Conservation (phyloP, 768 basidiomycete species). For the Steccherinum ochraceum region DNA sequence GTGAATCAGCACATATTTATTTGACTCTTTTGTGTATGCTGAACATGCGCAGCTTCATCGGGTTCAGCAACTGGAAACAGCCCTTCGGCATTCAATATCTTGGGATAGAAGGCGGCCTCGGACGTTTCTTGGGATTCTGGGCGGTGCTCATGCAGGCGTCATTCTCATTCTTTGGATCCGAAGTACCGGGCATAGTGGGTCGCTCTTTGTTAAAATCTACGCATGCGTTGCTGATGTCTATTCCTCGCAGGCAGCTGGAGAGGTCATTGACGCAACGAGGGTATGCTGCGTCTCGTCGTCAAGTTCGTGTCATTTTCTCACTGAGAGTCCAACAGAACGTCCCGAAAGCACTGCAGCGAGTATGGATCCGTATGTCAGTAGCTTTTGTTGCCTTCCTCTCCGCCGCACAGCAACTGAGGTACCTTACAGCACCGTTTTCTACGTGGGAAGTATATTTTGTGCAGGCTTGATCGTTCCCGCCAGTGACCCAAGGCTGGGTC, state of each 20-base stretch:
- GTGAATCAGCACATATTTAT: conserved; percentile 3
- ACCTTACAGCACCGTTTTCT: conserved; percentile 30
- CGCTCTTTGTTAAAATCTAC: too few species aligned
- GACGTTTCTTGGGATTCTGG: conserved; percentile 25
- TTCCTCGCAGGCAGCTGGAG: conserved; percentile 19
- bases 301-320: neutral
- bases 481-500: conserved; percentile 28
- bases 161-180: conserved; percentile 36
- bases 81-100: conserved; percentile 17
- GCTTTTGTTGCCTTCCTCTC: too few species aligned
- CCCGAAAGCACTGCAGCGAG: conserved; percentile 19
- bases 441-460: conserved; percentile 33
- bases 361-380: conserved; percentile 23
- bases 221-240: neutral
- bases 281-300: conserved; percentile 6
- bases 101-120: conserved; percentile 29
- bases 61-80: conserved; percentile 17
- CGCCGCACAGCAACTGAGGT: too few species aligned
- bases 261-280: conserved; percentile 22
- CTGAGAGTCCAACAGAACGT: conserved; percentile 16
- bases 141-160: conserved; percentile 25
- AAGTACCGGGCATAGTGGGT: conserved; percentile 23
- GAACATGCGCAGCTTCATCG: conserved; percentile 7
- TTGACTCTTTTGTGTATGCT: neutral
- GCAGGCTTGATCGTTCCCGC: conserved; percentile 36